Conservation (phyloP, 2,329 filamentous ascomycete species). For the Chaetomium strumarium region DNA sequence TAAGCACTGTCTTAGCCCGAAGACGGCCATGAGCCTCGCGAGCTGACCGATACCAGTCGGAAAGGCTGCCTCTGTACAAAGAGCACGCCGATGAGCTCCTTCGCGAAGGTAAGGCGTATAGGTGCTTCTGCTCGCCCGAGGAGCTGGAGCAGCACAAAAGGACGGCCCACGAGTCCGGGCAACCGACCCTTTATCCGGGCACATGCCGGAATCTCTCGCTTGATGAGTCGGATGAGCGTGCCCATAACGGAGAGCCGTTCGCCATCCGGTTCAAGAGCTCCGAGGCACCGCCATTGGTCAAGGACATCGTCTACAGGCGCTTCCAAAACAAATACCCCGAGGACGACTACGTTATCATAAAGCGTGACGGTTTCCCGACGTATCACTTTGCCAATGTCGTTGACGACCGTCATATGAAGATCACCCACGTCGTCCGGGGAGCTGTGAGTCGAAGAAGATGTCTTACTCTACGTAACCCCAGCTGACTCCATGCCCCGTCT, state of each 20-base stretch:
- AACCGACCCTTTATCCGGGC: conserved; percentile 48
- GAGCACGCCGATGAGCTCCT: conserved; percentile 65
- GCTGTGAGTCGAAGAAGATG: conserved; percentile 48
- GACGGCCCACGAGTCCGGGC: conserved; percentile 49
- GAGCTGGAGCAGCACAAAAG: conserved; percentile 63
- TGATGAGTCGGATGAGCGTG: conserved; percentile 65
- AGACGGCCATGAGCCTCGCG: background rate
- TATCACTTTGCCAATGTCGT: conserved; percentile 98
- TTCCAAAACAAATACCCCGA: conserved; percentile 51
- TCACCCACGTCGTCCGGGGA: conserved; percentile 91
- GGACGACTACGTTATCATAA: conserved; percentile 86
- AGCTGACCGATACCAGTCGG: conserved; percentile 50
- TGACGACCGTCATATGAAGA: conserved; percentile 91
- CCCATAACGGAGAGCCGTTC: conserved; percentile 62
- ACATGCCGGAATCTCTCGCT: conserved; percentile 63
- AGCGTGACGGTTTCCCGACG: conserved; percentile 86
- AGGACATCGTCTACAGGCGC: conserved; percentile 73
- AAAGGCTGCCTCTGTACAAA: conserved; percentile 68
- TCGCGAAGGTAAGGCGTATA: conserved; percentile 69
- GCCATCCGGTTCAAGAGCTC: conserved; percentile 71
- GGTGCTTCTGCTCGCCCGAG: conserved; percentile 81
- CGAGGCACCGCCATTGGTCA: conserved; percentile 55
- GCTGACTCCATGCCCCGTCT: conserved; percentile 3
- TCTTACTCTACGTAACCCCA: background rate
- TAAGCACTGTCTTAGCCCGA: conserved; percentile 33